A percentile compares a stretch with the other conserved stretches of the same genome.
Conservation (phyloP, 257 asterid species). For the Datura wrightii region DNA sequence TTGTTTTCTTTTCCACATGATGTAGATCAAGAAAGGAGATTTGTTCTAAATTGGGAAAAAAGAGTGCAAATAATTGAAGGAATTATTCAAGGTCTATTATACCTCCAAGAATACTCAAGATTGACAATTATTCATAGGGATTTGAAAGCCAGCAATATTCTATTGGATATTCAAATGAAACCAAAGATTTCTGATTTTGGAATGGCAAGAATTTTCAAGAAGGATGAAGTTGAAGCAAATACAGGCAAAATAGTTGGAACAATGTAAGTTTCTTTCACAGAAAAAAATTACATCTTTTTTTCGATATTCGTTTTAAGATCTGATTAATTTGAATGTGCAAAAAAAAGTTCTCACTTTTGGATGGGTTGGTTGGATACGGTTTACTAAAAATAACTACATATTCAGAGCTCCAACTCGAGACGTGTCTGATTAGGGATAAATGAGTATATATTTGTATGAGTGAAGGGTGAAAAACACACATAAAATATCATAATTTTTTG, state of each 20-base stretch:
- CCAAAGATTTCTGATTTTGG: slow-evolving; percentile 49
- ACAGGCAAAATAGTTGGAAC: slow-evolving; percentile 45
- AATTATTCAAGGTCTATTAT: slow-evolving; percentile 46
- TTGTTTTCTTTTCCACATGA: background rate
- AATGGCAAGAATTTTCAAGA: slow-evolving; percentile 42
- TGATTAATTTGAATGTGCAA: no score
- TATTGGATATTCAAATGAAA: slow-evolving; percentile 37
- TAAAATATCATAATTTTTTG: no score
- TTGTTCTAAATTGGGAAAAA: slow-evolving; percentile 40
- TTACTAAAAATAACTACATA: no score
- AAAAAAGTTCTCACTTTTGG: no score
- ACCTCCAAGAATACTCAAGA: slow-evolving; percentile 48
- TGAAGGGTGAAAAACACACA: no score
- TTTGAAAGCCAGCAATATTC: slow-evolving; percentile 43
- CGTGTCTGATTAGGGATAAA: no score
- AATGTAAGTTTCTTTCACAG: slow-evolving; percentile 33
- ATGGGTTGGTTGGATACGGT: no score
- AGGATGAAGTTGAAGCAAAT: slow-evolving; percentile 41
- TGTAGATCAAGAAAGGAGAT: slow-evolving; percentile 40
- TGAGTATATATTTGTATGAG: no score
- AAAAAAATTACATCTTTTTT: no score
- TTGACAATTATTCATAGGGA: slow-evolving; percentile 47
- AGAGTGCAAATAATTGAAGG: slow-evolving; percentile 49
- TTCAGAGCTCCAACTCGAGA: no score
- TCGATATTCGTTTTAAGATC: no score